phyloP scores from a whole-genome alignment of 2,329 filamentous ascomycete species.

The Trichoderma sp. region DNA sequence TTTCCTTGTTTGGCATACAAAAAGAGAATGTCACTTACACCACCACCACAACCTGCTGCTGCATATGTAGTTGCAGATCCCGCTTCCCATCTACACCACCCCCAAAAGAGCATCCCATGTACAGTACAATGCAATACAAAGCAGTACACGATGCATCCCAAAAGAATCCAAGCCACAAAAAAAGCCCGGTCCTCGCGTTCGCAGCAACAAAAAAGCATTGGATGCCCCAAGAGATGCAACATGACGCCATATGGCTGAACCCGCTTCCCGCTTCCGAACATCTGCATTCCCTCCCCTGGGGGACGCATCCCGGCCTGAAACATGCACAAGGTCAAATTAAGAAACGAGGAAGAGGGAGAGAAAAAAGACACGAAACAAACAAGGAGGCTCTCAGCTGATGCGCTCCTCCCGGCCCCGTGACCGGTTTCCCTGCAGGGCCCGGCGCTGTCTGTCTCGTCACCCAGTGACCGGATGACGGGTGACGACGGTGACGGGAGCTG shows the following conservation, averaged over 20 bases:
- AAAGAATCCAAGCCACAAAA: background rate
- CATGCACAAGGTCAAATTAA: background rate
- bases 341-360: background rate
- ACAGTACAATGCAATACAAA: background rate
- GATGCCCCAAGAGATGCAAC: background rate
- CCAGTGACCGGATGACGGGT: background rate
- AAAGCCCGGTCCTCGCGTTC: background rate
- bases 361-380: background rate
- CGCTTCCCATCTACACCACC: background rate
- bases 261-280: background rate
- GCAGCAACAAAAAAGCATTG: background rate
- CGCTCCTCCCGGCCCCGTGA: background rate
- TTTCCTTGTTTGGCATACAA: background rate
- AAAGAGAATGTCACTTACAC: background rate
- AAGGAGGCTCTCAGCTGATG: background rate
- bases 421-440: background rate
- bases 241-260: background rate
- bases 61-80: background rate
- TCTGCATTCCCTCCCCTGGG: background rate
- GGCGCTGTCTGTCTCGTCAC: background rate
- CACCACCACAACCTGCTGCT: background rate
- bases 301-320: background rate
- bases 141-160: background rate
- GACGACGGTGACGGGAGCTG: background rate
- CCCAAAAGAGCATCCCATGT: background rate